Evolutionary conservation across 148 eudicot genomes (phyloP), one percentile per base, ranked within the genome.

Genomic region (Rhododendron ferrugineum): DNA sequence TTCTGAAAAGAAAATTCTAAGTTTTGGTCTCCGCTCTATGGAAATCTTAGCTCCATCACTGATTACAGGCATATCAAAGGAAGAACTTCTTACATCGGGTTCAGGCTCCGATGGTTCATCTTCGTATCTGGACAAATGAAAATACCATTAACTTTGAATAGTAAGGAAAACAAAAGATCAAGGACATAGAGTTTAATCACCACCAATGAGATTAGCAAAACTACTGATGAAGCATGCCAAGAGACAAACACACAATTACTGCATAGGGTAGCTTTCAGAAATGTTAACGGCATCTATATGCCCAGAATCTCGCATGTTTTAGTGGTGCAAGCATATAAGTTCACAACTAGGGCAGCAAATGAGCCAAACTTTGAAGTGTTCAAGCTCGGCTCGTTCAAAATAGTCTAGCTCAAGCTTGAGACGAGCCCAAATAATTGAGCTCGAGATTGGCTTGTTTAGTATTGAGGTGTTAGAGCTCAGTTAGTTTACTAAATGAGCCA

Each of bases 101-200:
- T 89, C 93, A n/a, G 91, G 91, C 66, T 91, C 91, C 50, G 83
- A 10, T 20, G 93, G 93, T 88, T 91, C 93, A 78, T 91, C 93
- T 46, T 86, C 88, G 22, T 91, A 91, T 84, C 93, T 91, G 84
- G 66, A 70, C 22, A 46, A 58, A 83, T 20, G 80, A 62, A 82
- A 32, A 84, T 52, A 50, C 56, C 85, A 84, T n/a, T 34, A 50
- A 32, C 52, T 36, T 22, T n/a, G 23, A 47, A 22, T 70, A 72
- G 34, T 30, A 68, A 83, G 0, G 46, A 47, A 18, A 28, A 40
- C 79, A 1, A 70, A n/a, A 66, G 32, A 60, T 40, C 62, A 32
- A 81, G 68, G 23, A 18, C 13, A 74, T 15, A n/a, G 66, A 37
- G n/a, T 3, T 11, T 16, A 3, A n/a, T 60, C 30, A 66, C 10